Evolutionary conservation across 1,284 basidiomycete genomes (phyloP).

Genomic region (Bondarzewia mesenterica): DNA sequence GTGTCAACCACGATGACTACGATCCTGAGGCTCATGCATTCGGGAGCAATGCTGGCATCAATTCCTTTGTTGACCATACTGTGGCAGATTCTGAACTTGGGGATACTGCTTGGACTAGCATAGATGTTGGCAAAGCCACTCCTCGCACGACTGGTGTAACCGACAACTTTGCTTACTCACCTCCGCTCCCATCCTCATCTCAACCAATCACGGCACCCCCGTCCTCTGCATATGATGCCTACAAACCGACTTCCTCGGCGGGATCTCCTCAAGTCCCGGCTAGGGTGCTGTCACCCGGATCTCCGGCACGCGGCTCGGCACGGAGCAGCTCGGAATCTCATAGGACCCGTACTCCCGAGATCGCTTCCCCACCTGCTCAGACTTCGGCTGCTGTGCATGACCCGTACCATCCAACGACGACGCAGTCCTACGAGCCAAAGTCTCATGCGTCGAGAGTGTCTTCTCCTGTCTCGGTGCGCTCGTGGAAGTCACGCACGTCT

Average conservation of each 20-base stretch:
- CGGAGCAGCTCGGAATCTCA: not conserved
- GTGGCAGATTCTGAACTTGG: not conserved
- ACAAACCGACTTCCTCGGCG: not conserved
- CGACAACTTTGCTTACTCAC: not conserved
- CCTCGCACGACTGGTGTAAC: not conserved
- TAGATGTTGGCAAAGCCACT: not conserved
- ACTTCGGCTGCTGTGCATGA: constrained; percentile 6
- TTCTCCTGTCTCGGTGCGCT: constrained; percentile 18
- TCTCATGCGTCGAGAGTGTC: constrained; percentile 8
- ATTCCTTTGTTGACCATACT: not conserved
- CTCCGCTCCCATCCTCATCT: not conserved
- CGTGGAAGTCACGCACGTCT: constrained; percentile 10
- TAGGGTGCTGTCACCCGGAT: constrained; percentile 1
- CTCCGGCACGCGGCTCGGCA: not conserved
- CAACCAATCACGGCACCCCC: not conserved
- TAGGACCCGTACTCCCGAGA: not conserved
- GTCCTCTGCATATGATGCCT: not conserved
- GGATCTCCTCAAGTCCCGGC: not conserved
- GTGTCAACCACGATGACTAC: not conserved
- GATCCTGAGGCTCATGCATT: not conserved
- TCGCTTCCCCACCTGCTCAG: constrained; percentile 2
- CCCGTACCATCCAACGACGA: constrained; percentile 2
- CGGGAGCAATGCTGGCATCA: not conserved
- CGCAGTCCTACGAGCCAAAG: constrained; percentile 4
- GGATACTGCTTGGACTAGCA: not conserved